Evolutionary conservation across 2,329 filamentous ascomycete genomes (phyloP), one percentile per base, ranked within the genome.

Genomic region (Pseudomassariella vexata): DNA sequence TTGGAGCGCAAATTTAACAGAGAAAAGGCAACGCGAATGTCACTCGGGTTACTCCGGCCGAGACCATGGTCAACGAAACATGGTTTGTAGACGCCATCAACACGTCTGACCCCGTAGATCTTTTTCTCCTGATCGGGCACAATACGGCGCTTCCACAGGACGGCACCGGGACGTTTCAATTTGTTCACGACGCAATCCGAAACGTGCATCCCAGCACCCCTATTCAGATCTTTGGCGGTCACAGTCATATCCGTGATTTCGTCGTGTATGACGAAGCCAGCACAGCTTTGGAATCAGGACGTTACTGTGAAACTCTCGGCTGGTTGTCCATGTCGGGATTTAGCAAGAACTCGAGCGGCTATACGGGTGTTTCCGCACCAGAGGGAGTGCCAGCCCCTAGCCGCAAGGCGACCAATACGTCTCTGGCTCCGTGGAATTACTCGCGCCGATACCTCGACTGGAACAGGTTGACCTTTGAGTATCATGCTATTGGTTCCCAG

Each of bases 241-340:
- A 79, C 53, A 67, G 61, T 20, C 76, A 79, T 46, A 66, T 77
- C 36, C 70, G 77, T n/a, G 76, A 82, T 47, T 77, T 79, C 47
- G 63, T 63, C n/a, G 68, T 77, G 3, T 79, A 73, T 41, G 76
- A 82, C 47, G 65, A 73, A 33, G 65, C 65, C 41, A 66, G 71
- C 4, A 74, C 75, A 7, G 76, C 65, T 2, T 58, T 80, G 6
- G 74, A 77, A 42, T 70, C 74, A 25, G 23, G 23, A n/a, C 63
- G 73, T 28, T 82, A 80, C 52, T 80, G 76, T 49, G 77, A 82
- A 55, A 80, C 76, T 2, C 59, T 81, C 1, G 77, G 77, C 14
- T 82, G 73, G 70, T 51, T 79, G 18, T 68, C 74, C 19, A 68
- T 81, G 55, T 66, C 64, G 29, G 76, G 76, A 11, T 67, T 81